These are phyloP conservation scores for Solanum hybrid DNA, from an alignment of 305 asterid genomes.

Conservation along the genomic window DNA sequence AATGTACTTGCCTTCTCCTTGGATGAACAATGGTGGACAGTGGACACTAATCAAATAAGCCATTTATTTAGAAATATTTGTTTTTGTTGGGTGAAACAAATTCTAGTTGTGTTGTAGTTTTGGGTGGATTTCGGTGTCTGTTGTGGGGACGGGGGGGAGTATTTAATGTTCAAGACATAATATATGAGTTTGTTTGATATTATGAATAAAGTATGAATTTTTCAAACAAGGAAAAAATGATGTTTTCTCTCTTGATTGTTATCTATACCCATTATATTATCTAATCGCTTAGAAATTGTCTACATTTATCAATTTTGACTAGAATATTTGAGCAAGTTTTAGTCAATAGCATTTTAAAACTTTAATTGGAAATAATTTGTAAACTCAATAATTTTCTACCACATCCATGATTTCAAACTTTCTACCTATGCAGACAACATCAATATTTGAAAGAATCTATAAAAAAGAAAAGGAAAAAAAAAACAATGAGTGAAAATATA, in stretches of 20 bases:
- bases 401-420: neutral
- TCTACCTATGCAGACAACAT: neutral
- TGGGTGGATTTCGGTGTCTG: neutral
- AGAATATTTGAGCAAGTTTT: neutral
- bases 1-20: neutral
- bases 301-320: neutral
- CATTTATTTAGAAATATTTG: neutral
- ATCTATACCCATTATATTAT: neutral
- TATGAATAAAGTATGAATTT: neutral
- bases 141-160: accelerated
- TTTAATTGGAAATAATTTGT: neutral
- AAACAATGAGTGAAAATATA: neutral
- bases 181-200: neutral
- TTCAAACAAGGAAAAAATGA: neutral
- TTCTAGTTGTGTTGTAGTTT: neutral
- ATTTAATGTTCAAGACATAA: neutral
- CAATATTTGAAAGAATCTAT: neutral
- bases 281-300: neutral
- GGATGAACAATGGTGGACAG: neutral
- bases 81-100: neutral
- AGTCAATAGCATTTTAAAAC: neutral
- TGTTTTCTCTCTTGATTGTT: neutral
- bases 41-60: neutral
- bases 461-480: neutral
- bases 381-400: neutral